Evolutionary conservation across 192 early-diverging fungal genomes (phyloP), one percentile per base, ranked within the genome.

Genomic region (Mortierella alpina): DNA sequence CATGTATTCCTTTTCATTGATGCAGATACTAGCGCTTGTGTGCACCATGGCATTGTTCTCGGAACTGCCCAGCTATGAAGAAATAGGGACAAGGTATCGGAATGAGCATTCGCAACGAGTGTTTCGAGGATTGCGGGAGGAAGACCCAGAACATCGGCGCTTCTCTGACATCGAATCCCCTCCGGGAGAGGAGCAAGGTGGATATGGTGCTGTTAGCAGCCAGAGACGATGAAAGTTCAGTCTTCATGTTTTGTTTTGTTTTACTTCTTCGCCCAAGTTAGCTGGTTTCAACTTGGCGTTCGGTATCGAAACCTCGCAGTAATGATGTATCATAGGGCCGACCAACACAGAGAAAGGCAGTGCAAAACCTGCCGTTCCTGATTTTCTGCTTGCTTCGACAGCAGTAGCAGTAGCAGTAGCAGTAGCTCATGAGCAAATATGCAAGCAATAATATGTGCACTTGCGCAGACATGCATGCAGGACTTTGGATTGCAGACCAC

Each of bases 21-120:
- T 40, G 20, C 48, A 79, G 75, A 4, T 79, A 39, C 17, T 79
- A n/a, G 63, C 75, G 1, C 39, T 79, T 14, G n/a, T 58, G 6
- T 31, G 52, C 7, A 49, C 64, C 9, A 50, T 67, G 10, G 56
- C 22, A 2, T 18, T 71, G 20, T 62, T 62, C 68, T 23, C n/a
- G 15, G 57, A 61, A 39, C 41, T 72, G 9, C 69, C 69, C 13
- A 48, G 42, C 7, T 58, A 62, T 66, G 64, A 61, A 2, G 59
- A 60, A 0, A 17, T 72, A 4, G 75, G 72, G 9, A 56, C 41
- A 2, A 50, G 42, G 40, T 66, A 55, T 20, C 40, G 57, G 31
- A 45, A 0, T 6, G 69, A 71, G 18, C 75, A 79, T 40, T 71
- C 68, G 9, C 53, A 40, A 31, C 20, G 68, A 52, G 44, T 79